Base-by-base conservation (phyloP, 1,284 basidiomycete genomes). In the Ceratobasidium sp. region DNA sequence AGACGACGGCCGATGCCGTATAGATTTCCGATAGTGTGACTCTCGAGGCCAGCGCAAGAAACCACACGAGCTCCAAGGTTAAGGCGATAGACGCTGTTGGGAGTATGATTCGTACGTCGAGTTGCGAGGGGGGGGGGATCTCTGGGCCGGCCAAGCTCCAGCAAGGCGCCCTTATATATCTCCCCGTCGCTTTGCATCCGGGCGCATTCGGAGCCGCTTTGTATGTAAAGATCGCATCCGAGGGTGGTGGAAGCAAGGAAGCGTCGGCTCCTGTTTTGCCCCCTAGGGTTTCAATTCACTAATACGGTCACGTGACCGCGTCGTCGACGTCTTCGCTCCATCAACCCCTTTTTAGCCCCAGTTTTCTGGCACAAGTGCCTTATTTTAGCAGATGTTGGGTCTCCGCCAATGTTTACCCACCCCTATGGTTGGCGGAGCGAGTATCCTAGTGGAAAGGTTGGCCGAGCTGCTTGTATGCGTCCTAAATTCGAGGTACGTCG, bases 141-240 rank as follows among this genome's bases (percentile, higher is more conserved):
- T 54, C 20, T 54, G 18, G 52, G 4, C 20, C n/a, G 52, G 16
- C n/a, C 52, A 23, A 54, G 16, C 52, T 54, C 52, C 52, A 10
- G 20, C 52, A 23, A 8, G 52, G 52, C 20, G n/a, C 52, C 3
- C 16, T 54, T 20, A 23, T 54, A 54, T 54, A 54, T 54, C n/a
- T 20, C n/a, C 52, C n/a, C 52, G 52, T 54, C 20, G n/a, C n/a
- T 54, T 20, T n/a, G 52, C 52, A 54, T 54, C 52, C 52, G 52
- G 52, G 52, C 52, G 20, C 20, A 8, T 50, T 50, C 16, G 48
- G 52, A 54, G 52, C 52, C 20, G n/a, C 16, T 54, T 54, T 12
- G 52, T n/a, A 20, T 20, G 20, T 4, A 54, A 54, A 54, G 52
- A 54, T 20, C 52, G 20, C 23, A 3, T n/a, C 20, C 52, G 52